Conservation (phyloP, 257 asterid species). For the Paraleonurus japonicus region DNA sequence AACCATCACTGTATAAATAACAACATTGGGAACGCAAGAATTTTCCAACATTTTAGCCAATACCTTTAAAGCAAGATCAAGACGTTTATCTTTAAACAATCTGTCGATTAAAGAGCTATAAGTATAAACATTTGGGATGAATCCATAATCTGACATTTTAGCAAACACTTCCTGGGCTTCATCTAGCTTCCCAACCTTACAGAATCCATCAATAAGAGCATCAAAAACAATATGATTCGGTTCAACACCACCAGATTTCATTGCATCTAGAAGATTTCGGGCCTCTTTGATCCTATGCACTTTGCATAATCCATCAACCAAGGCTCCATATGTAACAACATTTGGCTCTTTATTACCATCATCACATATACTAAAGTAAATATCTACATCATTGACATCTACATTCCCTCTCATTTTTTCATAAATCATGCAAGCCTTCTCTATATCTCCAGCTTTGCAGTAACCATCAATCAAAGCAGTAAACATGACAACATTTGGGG, state of each 20-base stretch:
- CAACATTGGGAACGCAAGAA: slow-evolving; percentile 81
- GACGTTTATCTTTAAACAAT: slow-evolving; percentile 79
- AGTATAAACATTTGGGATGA: slow-evolving; percentile 65
- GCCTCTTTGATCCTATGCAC: slow-evolving; percentile 80
- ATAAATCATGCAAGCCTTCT: slow-evolving; percentile 78
- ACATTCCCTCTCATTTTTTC: slow-evolving; percentile 71
- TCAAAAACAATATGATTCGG: slow-evolving; percentile 83
- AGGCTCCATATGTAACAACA: slow-evolving; percentile 81
- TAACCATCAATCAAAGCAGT: slow-evolving; percentile 91
- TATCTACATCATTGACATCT: slow-evolving; percentile 50
- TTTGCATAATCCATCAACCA: slow-evolving; percentile 95
- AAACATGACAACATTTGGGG: slow-evolving; percentile 81
- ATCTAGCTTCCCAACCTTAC: slow-evolving; percentile 88
- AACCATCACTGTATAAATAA: slow-evolving; percentile 82
- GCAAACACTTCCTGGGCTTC: slow-evolving; percentile 87
- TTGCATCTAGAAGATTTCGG: slow-evolving; percentile 63
- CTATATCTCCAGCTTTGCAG: slow-evolving; percentile 84
- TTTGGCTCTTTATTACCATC: slow-evolving; percentile 57
- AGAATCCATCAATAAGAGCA: slow-evolving; percentile 90
- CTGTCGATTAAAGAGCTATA: slow-evolving; percentile 82
- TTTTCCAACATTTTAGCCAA: slow-evolving; percentile 81
- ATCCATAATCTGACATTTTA: slow-evolving; percentile 74
- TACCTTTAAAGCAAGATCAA: slow-evolving; percentile 85
- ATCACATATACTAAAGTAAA: slow-evolving; percentile 53
- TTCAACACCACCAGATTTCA: slow-evolving; percentile 61